Conservation (phyloP, 73 alveolate genomes). For the Paramecium biaurelia region DNA sequence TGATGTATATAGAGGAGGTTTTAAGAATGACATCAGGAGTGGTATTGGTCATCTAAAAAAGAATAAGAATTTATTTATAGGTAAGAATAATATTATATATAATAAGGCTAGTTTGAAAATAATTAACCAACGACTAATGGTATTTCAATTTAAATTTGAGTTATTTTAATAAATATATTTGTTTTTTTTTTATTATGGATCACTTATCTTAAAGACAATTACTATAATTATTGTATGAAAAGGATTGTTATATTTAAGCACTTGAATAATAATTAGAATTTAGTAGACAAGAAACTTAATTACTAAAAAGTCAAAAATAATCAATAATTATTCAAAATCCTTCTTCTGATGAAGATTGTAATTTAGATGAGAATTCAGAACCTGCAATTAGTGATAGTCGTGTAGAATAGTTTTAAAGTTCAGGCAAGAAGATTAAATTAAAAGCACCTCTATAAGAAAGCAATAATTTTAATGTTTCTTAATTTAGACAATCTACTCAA, state of each 20-base stretch:
- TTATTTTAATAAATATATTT: neutral
- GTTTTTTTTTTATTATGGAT: neutral
- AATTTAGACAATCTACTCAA: neutral
- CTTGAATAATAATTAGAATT: conserved; percentile 24
- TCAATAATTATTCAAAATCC: neutral
- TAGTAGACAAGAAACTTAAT: neutral
- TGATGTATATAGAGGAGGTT: neutral
- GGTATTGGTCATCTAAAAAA: conserved; percentile 18
- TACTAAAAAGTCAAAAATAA: neutral
- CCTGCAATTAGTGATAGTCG: conserved; percentile 7
- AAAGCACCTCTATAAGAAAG: conserved; percentile 8
- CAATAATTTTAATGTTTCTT: neutral
- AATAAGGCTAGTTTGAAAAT: neutral
- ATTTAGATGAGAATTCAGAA: conserved; percentile 5
- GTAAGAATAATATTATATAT: neutral
- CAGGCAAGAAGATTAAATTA: neutral
- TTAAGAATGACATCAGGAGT: neutral
- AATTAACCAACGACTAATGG: conserved; percentile 46
- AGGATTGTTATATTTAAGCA: conserved; percentile 43
- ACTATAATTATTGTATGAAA: conserved; percentile 5
- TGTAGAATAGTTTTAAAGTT: conserved; percentile 3
- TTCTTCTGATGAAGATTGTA: neutral
- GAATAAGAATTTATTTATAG: neutral
- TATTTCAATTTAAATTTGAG: conserved; percentile 21
- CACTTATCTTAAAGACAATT: neutral